A percentile compares a stretch with the other conserved stretches of the same genome.
phyloP scores from a whole-genome alignment of 1,284 basidiomycete genomes.

The Leccinum pachyderme region DNA sequence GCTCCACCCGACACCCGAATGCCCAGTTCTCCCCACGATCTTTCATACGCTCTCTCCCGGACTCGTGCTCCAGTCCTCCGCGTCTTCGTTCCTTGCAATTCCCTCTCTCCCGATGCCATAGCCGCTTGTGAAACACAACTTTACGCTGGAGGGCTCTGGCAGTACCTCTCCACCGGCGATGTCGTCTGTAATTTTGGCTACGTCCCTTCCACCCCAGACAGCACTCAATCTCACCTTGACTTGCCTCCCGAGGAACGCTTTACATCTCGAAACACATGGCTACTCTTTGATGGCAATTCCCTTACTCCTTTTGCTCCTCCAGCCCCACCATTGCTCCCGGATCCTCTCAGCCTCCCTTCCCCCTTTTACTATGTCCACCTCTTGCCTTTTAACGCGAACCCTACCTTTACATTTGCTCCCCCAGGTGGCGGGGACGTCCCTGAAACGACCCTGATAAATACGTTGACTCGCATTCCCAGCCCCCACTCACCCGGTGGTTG shows the following conservation, averaged over 20 bases:
- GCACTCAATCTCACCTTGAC: conserved; percentile 26
- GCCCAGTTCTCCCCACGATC: conserved; percentile 54
- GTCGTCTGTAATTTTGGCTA: conserved; percentile 76
- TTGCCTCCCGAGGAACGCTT: conserved; percentile 17
- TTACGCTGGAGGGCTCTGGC: conserved; percentile 61
- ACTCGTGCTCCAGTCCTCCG: conserved; percentile 69
- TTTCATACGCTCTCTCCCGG: conserved; percentile 57
- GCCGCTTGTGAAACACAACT: conserved; percentile 64
- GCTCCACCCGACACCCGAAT: conserved; percentile 8
- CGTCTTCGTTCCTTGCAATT: conserved; percentile 68
- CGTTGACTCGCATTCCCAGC: conserved; percentile 44
- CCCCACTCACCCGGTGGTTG: conserved; percentile 56
- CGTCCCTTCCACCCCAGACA: conserved; percentile 43
- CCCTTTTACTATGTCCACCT: conserved; percentile 74
- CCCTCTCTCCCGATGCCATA: conserved; percentile 49
- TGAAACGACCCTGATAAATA: conserved; percentile 43
- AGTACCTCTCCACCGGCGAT: conserved; percentile 68
- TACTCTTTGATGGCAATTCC: conserved; percentile 62
- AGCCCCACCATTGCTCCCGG: conserved; percentile 48
- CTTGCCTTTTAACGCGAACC: conserved; percentile 48
- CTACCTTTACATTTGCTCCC: conserved; percentile 39
- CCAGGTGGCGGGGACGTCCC: conserved; percentile 34
- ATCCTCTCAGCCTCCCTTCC: conserved; percentile 60
- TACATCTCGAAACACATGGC: conserved; percentile 46
- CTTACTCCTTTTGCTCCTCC: conserved; percentile 59